phyloP scores from a whole-genome alignment of 306 rosid species.

The Benincasa hispida region DNA sequence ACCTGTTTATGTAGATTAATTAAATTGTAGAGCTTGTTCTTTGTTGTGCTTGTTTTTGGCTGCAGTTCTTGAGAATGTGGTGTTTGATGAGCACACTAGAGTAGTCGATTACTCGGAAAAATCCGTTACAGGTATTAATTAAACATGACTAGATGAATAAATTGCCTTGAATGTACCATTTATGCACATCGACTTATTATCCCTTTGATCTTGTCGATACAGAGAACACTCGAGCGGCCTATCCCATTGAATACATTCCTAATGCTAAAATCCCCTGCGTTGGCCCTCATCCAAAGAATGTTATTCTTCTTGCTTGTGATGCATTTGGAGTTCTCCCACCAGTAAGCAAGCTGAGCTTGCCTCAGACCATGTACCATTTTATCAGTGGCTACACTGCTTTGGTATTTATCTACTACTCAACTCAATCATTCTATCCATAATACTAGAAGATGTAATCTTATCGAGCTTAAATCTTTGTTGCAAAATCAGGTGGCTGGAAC shows the following conservation, averaged over 20 bases:
- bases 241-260: constrained; percentile 85
- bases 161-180: neutral
- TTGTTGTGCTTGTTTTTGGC: neutral
- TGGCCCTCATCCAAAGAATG: constrained; percentile 83
- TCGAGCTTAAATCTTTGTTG: neutral
- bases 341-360: constrained; percentile 69
- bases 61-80: constrained; percentile 77
- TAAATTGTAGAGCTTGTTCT: neutral
- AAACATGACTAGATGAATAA: neutral
- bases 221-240: constrained; percentile 90
- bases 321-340: constrained; percentile 96
- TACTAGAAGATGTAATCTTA: neutral
- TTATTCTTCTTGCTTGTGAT: constrained; percentile 83
- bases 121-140: constrained; percentile 61
- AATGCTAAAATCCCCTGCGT: constrained; percentile 80
- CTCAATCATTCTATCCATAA: neutral
- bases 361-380: constrained; percentile 94
- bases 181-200: neutral
- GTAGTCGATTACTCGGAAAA: constrained; percentile 72
- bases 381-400: constrained; percentile 91
- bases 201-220: constrained; percentile 3
- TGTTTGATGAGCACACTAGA: constrained; percentile 67
- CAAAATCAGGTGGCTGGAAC: constrained; percentile 73
- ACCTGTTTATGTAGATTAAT: neutral
- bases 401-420: constrained; percentile 27